A percentile compares a stretch with the other conserved stretches of the same genome.
Conservation (phyloP, 768 basidiomycete genomes). For the Cystobasidium onofrii region DNA sequence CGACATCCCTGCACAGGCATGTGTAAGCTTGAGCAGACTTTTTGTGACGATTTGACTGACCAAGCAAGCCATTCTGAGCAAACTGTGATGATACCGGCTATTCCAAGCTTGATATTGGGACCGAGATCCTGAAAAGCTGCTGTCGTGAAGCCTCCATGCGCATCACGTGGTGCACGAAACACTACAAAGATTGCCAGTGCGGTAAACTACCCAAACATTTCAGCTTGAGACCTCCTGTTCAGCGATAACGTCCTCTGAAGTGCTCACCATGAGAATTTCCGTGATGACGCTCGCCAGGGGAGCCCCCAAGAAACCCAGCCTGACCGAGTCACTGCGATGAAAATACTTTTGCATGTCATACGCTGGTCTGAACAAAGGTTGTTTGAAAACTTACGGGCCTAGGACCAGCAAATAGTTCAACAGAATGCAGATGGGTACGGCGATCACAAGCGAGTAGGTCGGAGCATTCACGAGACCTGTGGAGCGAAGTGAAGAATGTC, state of each 20-base stretch:
- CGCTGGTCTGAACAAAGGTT: not conserved
- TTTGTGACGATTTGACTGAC: not conserved
- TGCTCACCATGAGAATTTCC: conserved; percentile 1
- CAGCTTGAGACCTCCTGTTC: not conserved
- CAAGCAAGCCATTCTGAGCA: conserved; percentile 14
- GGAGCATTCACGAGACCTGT: conserved; percentile 19
- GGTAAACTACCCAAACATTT: not conserved
- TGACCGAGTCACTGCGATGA: not conserved
- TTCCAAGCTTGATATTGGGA: conserved; percentile 17
- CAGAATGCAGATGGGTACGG: not conserved
- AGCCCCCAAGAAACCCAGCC: conserved; percentile 10
- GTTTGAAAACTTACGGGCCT: not conserved
- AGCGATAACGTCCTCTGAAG: not conserved
- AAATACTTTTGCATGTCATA: not conserved
- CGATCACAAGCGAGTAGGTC: not conserved
- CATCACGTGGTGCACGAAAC: not conserved
- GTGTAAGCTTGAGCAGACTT: not conserved
- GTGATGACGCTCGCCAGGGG: conserved; percentile 3
- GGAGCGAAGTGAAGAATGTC: no score
- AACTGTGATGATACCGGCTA: conserved; percentile 2
- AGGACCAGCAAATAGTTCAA: conserved; percentile 11
- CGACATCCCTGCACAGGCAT: not conserved
- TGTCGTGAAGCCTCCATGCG: not conserved
- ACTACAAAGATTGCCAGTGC: not conserved
- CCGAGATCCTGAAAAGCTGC: conserved; percentile 24